A percentile compares a stretch with the other conserved stretches of the same genome.
Conservation (phyloP, 306 rosid species). For the peach (Prunus persica) region Prunus_persica_NCBIv2 NC_034010.1:4152001-4152500, state of each 20-base stretch:
- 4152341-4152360: conserved; percentile 79
- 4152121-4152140: conserved; percentile 98
- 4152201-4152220: neutral
- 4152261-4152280: neutral
- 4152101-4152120: conserved; percentile 98
- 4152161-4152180: conserved; percentile 99
- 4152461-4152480: conserved; percentile 24
- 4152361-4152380: conserved; percentile 96
- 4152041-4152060: neutral
- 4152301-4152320: conserved; percentile 6
- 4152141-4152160: conserved; percentile 98
- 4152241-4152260: neutral
- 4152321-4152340: conserved; percentile 16
- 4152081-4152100: conserved; percentile 90
- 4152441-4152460: conserved; percentile 98
- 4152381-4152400: conserved; percentile 89
- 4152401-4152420: conserved; percentile 99
- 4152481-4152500: conserved; percentile 4
- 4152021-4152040: neutral
- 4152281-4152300: conserved; percentile 5
- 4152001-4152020: too few species aligned
- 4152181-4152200: conserved; percentile 88
- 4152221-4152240: neutral
- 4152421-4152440: conserved; percentile 99
- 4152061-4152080: conserved; percentile 40